Conservation (phyloP, 2,329 filamentous ascomycete species). For the Aulographum hederae region DNA sequence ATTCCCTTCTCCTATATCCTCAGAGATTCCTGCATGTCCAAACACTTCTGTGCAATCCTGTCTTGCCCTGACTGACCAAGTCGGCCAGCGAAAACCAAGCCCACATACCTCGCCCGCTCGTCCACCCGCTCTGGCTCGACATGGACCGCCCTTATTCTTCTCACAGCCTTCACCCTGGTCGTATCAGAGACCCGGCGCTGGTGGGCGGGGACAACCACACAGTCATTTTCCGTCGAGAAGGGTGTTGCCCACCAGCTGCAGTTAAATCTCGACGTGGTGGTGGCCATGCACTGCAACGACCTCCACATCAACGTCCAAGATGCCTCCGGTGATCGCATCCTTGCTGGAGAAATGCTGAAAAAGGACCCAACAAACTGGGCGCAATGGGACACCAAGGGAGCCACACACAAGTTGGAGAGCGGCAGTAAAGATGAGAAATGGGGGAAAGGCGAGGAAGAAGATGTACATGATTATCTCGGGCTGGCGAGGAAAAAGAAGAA, state of each 20-base stretch:
- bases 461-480: constrained; percentile 79
- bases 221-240: constrained; percentile 88
- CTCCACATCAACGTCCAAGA: constrained; percentile 97
- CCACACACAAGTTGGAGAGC: constrained; percentile 28
- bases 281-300: constrained; percentile 72
- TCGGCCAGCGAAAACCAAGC: constrained; percentile 58
- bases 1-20: neutral
- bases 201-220: constrained; percentile 69
- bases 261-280: constrained; percentile 87
- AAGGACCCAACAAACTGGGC: constrained; percentile 65
- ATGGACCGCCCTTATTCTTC: constrained; percentile 71
- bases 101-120: constrained; percentile 62
- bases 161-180: constrained; percentile 57
- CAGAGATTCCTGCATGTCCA: neutral
- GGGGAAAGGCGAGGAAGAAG: constrained; percentile 50
- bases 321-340: constrained; percentile 76
- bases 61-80: neutral
- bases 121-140: constrained; percentile 79
- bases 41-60: neutral
- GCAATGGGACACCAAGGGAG: constrained; percentile 46
- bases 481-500: constrained; percentile 47
- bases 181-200: constrained; percentile 64
- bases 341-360: constrained; percentile 56
- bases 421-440: constrained; percentile 12
- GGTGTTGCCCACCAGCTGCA: constrained; percentile 74